These are phyloP conservation scores for Veloboletus limbatus DNA, from an alignment of 1,284 basidiomycete species.

Conservation along the genomic window DNA sequence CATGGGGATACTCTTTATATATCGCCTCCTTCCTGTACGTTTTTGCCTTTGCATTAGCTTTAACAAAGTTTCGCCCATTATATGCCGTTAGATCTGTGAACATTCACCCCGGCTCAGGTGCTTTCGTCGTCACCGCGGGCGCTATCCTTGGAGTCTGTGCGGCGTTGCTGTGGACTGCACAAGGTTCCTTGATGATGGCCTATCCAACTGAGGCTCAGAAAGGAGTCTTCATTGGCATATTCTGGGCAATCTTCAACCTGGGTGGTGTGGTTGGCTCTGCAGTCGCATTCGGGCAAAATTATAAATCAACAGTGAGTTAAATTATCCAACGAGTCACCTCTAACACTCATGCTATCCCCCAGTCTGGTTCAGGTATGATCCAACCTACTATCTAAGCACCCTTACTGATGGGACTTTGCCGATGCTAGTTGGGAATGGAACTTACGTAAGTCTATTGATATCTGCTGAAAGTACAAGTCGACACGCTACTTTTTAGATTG, in stretches of 20 bases:
- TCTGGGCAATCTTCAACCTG: slow-evolving; percentile 70
- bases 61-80: background rate
- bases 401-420: slow-evolving; percentile 2
- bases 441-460: slow-evolving; percentile 25
- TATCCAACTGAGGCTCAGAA: slow-evolving; percentile 62
- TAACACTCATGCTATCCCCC: background rate
- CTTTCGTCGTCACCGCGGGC: slow-evolving; percentile 54
- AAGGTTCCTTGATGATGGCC: slow-evolving; percentile 63
- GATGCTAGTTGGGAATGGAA: slow-evolving; percentile 31
- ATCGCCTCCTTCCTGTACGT: slow-evolving; percentile 50
- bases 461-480: background rate
- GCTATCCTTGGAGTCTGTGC: slow-evolving; percentile 63
- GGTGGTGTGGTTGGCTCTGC: slow-evolving; percentile 63
- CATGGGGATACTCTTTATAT: slow-evolving; percentile 53
- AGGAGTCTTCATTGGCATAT: slow-evolving; percentile 57
- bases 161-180: slow-evolving; percentile 64
- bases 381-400: background rate
- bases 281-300: slow-evolving; percentile 55
- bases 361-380: slow-evolving; percentile 24
- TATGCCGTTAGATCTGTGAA: slow-evolving; percentile 38
- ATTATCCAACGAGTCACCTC: background rate
- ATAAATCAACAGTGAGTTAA: slow-evolving; percentile 36
- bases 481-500: slow-evolving; percentile 23
- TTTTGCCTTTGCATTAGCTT: background rate
- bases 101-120: slow-evolving; percentile 41